Evolutionary conservation across 2,329 filamentous ascomycete species (phyloP).

Genomic region (Aspergillaceae sp.): DNA sequence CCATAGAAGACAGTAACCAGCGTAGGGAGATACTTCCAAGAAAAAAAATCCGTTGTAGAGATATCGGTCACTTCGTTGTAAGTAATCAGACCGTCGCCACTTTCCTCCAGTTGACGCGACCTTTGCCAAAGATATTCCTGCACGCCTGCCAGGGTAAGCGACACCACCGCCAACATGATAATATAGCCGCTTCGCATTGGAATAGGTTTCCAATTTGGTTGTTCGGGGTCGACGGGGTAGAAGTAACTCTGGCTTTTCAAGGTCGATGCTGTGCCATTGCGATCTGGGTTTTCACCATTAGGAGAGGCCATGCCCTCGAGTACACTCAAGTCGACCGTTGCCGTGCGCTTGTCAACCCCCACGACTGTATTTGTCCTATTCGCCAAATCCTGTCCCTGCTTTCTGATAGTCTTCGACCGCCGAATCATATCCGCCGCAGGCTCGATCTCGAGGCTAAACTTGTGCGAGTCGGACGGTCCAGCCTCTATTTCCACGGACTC

Average conservation of each 20-base stretch:
- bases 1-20: slow-evolving; percentile 42
- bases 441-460: background rate
- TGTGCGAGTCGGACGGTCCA: background rate
- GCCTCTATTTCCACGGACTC: no score
- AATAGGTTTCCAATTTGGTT: slow-evolving; percentile 29
- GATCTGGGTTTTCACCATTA: no score
- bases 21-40: slow-evolving; percentile 36
- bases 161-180: slow-evolving; percentile 20
- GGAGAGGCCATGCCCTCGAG: slow-evolving; percentile 21
- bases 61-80: slow-evolving; percentile 22
- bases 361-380: slow-evolving; percentile 38
- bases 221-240: slow-evolving; percentile 25
- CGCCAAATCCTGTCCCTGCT: slow-evolving; percentile 35
- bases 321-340: slow-evolving; percentile 36
- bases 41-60: slow-evolving; percentile 22
- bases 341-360: slow-evolving; percentile 29
- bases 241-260: slow-evolving; percentile 6
- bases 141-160: slow-evolving; percentile 22
- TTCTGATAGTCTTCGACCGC: slow-evolving; percentile 15
- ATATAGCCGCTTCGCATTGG: slow-evolving; percentile 26
- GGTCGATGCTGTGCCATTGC: background rate
- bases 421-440: background rate
- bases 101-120: slow-evolving; percentile 29
- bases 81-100: slow-evolving; percentile 21
- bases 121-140: slow-evolving; percentile 27